phyloP scores from a whole-genome alignment of 192 early-diverging fungal species.

The Mortierella antarctica region DNA sequence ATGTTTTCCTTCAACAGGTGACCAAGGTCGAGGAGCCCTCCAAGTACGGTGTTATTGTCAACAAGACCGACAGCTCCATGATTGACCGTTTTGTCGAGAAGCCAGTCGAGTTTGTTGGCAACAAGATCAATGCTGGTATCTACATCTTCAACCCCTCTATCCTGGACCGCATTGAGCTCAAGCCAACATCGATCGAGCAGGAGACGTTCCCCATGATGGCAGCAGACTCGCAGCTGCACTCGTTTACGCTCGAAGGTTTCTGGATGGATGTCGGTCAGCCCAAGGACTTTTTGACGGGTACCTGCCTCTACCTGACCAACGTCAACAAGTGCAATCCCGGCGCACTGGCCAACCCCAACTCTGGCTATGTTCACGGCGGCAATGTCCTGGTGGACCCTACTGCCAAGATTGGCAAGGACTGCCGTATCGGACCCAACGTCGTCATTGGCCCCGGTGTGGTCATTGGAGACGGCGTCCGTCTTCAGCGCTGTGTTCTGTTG shows the following conservation, averaged over 20 bases:
- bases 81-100: conserved; percentile 99
- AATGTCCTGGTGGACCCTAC: conserved; percentile 94
- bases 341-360: conserved; percentile 72
- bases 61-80: conserved; percentile 72
- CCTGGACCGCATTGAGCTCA: conserved; percentile 90
- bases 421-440: conserved; percentile 98
- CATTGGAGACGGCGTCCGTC: conserved; percentile 94
- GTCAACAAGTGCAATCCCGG: conserved; percentile 82
- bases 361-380: conserved; percentile 80
- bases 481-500: conserved; percentile 90
- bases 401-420: conserved; percentile 94
- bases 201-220: conserved; percentile 98
- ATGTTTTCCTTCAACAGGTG: conserved; percentile 56
- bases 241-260: conserved; percentile 94
- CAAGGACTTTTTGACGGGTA: conserved; percentile 97
- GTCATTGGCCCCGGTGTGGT: conserved; percentile 92
- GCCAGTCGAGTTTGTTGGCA: conserved; percentile 92
- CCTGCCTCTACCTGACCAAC: conserved; percentile 90
- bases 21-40: conserved; percentile 98
- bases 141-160: conserved; percentile 97
- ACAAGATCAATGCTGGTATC: conserved; percentile 99
- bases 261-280: conserved; percentile 99
- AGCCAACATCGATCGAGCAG: conserved; percentile 98
- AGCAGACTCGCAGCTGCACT: conserved; percentile 85
- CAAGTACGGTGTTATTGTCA: conserved; percentile 99